Base-by-base conservation (phyloP, 1,284 basidiomycete genomes). In the Ustilago bromivora region DNA sequence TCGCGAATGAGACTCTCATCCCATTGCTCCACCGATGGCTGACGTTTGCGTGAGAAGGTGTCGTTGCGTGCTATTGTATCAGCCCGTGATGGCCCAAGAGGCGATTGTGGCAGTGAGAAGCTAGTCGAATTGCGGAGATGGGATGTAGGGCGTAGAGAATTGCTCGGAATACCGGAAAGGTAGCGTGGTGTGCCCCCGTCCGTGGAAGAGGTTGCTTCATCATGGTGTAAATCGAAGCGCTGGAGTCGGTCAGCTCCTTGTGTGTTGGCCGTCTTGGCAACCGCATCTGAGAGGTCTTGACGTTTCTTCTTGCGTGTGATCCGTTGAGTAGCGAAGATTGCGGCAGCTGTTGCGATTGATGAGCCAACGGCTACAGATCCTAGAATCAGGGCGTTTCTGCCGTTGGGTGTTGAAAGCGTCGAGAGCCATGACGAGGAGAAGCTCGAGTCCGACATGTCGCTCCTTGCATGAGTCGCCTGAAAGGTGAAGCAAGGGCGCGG, bases 1-100 rank as follows among this genome's bases (percentile, higher is more conserved):
- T 87, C 87, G 43, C 82, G 77, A 38, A 88, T 82, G 28, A 88
- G 82, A 15, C 80, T 78, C 64, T 88, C 86, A 58, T 87, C 85
- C 65, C 80, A 81, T 31, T 72, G 61, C 19, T 74, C 71, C 2
- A 67, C 69, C 12, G 65, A 65, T 0, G 65, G 69, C 52, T 63
- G 61, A 10, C 73, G 73, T 43, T 71, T 71, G 51, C 73, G 68
- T 4, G 67, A 57, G 10, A 58, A 63, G 1, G 59, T 32, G 35
- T 61, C 64, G n/a, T 43, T 43, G 35, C 41, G 65, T 12, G 61
- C 61, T 10, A 61, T 34, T 4, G 65, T 61, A 0, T 67, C 73
- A 4, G 73, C 61, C 11, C 65, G 71, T 5, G 71, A 72, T 34
- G 71, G 71, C 0, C 61, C 65, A 7, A 65, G 61, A 23, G 71